A percentile compares a stretch with the other conserved stretches of the same genome.
Conservation (phyloP, 148 eudicot genomes). For the Nepenthes mirabilis region DNA sequence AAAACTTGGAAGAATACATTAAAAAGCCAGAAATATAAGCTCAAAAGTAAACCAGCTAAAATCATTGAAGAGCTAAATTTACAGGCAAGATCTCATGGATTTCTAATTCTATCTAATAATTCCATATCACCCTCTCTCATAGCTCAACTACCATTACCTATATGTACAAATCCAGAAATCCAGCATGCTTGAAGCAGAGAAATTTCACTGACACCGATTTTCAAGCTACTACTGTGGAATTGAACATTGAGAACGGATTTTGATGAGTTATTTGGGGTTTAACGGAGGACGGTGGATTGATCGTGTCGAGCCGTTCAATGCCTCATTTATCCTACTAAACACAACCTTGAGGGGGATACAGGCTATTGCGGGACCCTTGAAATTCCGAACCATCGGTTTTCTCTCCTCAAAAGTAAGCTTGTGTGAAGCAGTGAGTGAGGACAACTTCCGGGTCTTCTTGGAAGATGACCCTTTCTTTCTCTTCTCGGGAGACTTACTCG, state of each 20-base stretch:
- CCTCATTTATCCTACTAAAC: slow-evolving; percentile 62
- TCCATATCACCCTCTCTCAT: too few species aligned
- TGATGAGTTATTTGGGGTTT: neutral
- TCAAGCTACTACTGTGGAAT: neutral
- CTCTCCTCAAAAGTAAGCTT: slow-evolving; percentile 18
- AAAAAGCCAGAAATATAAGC: too few species aligned
- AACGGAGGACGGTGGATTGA: neutral
- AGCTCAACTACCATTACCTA: too few species aligned
- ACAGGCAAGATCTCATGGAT: too few species aligned
- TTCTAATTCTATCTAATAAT: too few species aligned
- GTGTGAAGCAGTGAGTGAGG: slow-evolving; percentile 43
- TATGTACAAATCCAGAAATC: too few species aligned
- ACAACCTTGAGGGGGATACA: slow-evolving; percentile 75
- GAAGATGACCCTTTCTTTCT: slow-evolving; percentile 31
- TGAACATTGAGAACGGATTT: neutral
- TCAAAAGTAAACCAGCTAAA: too few species aligned
- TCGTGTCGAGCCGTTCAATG: slow-evolving; percentile 26
- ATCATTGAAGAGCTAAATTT: too few species aligned
- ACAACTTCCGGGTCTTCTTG: slow-evolving; percentile 63
- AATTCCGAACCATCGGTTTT: slow-evolving; percentile 27
- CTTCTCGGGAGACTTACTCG: slow-evolving; percentile 27
- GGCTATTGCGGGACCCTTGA: slow-evolving; percentile 46
- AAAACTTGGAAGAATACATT: too few species aligned
- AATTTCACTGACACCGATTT: too few species aligned
- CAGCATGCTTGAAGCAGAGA: too few species aligned